Percentiles rank a stretch among this genome's conserved stretches.
Evolutionary conservation across 2,329 filamentous ascomycete species (phyloP).

Genomic region (Septoria linicola): DNA sequence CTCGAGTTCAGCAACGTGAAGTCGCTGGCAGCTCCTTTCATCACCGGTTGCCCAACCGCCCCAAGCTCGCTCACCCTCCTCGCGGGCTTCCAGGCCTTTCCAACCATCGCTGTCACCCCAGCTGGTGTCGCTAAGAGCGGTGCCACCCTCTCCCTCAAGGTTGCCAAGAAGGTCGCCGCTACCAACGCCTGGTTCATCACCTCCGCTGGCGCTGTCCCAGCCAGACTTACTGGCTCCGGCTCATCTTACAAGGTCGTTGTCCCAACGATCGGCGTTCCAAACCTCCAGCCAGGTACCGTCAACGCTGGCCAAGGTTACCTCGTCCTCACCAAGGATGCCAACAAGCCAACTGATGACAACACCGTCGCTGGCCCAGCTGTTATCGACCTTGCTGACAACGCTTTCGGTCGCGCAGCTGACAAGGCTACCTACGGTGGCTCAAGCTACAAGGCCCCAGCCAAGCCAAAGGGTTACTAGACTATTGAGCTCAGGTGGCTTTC

Average conservation of each 20-base stretch:
- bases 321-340: conserved; percentile 27
- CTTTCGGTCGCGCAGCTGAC: background rate
- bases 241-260: conserved; percentile 23
- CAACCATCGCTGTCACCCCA: conserved; percentile 23
- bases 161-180: conserved; percentile 24
- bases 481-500: background rate
- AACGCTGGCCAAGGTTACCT: conserved; percentile 32
- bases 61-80: conserved; percentile 40
- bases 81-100: conserved; percentile 41
- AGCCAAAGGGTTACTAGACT: background rate
- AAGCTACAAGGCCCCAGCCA: background rate
- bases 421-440: background rate
- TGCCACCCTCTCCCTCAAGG: conserved; percentile 25
- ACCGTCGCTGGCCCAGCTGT: conserved; percentile 35
- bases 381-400: conserved; percentile 24
- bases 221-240: conserved; percentile 25
- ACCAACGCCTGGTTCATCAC: conserved; percentile 31
- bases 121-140: conserved; percentile 25
- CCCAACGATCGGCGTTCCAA: conserved; percentile 4
- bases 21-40: conserved; percentile 63
- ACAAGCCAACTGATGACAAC: conserved; percentile 30
- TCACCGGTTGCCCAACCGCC: conserved; percentile 55
- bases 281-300: background rate
- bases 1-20: conserved; percentile 60
- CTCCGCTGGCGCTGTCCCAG: conserved; percentile 25